phyloP scores from a whole-genome alignment of 352 stramenopile species.

The Globisporangium spinosum region DNA sequence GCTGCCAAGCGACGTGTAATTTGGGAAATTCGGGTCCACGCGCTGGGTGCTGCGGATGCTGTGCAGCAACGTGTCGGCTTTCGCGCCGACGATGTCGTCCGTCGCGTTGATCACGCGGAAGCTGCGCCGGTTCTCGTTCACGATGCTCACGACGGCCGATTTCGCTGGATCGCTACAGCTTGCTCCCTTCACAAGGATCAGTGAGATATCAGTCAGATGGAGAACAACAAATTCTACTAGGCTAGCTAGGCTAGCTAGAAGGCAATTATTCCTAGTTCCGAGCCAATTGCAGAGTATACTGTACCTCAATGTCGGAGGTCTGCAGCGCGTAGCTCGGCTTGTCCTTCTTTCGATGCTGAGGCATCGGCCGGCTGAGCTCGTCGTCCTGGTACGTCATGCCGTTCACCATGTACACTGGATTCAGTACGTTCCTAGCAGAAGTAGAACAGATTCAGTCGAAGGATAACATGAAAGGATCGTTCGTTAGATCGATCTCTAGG shows the following conservation, averaged over 20 bases:
- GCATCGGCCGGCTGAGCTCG: constrained; percentile 37
- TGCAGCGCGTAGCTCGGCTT: constrained; percentile 49
- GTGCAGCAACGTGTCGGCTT: constrained; percentile 59
- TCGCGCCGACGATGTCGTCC: constrained; percentile 57
- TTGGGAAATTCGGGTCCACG: constrained; percentile 61
- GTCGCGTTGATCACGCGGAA: constrained; percentile 60
- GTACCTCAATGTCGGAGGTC: constrained; percentile 56
- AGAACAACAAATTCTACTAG: too few species aligned
- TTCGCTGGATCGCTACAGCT: constrained; percentile 47
- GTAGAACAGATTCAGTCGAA: neutral
- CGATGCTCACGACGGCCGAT: constrained; percentile 53
- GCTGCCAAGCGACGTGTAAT: constrained; percentile 59
- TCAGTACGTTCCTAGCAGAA: constrained; percentile 50
- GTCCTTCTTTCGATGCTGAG: constrained; percentile 44
- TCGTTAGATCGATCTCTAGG: neutral
- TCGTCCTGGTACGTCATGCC: constrained; percentile 56
- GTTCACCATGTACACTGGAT: constrained; percentile 73
- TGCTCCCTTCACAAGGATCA: constrained; percentile 24
- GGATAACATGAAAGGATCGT: neutral
- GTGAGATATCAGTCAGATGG: too few species aligned
- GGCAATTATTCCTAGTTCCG: neutral
- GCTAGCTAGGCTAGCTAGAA: too few species aligned
- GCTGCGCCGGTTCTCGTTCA: constrained; percentile 48
- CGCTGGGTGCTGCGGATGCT: constrained; percentile 64
- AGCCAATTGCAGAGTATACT: constrained; percentile 4